A percentile compares a stretch with the other conserved stretches of the same genome.
Conservation (phyloP, 1,139 yeast genomes). For the Protomyces lactucae-debilis region DNA sequence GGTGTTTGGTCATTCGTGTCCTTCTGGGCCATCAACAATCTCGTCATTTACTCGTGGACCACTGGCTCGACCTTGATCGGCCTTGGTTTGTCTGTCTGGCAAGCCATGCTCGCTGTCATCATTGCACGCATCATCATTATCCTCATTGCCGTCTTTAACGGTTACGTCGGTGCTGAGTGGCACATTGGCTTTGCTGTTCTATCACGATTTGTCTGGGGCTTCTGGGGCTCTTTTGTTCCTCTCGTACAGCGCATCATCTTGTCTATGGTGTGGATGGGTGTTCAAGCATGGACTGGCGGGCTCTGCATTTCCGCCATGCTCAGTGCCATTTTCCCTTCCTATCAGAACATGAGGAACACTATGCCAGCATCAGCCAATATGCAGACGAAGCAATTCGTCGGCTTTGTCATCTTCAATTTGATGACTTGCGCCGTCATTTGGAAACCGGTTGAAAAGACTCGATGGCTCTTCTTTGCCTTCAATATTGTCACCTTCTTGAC, state of each 20-base stretch:
- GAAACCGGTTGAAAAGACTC: slow-evolving; percentile 30
- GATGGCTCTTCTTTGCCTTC: slow-evolving; percentile 27
- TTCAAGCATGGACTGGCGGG: slow-evolving; percentile 34
- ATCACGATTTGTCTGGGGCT: slow-evolving; percentile 37
- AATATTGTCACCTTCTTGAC: slow-evolving; percentile 30
- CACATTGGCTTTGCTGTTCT: slow-evolving; percentile 38
- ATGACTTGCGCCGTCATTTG: slow-evolving; percentile 31
- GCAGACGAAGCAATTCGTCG: slow-evolving; percentile 47
- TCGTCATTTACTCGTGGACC: neutral
- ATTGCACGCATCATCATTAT: slow-evolving; percentile 29
- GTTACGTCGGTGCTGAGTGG: slow-evolving; percentile 37
- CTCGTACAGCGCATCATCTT: slow-evolving; percentile 35
- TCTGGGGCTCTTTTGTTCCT: slow-evolving; percentile 36
- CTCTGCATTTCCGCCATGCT: slow-evolving; percentile 31
- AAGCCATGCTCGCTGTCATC: slow-evolving; percentile 30
- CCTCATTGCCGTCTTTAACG: slow-evolving; percentile 35
- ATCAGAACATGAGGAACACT: slow-evolving; percentile 28
- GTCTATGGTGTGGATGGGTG: slow-evolving; percentile 37
- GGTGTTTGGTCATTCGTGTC: slow-evolving; percentile 14
- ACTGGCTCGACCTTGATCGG: slow-evolving; percentile 12
- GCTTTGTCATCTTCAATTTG: slow-evolving; percentile 74
- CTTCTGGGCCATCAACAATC: slow-evolving; percentile 26
- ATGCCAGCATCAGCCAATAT: slow-evolving; percentile 30
- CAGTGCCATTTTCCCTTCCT: slow-evolving; percentile 32
- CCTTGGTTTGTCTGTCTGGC: slow-evolving; percentile 26